These are phyloP conservation scores for Phytophthora colocasiae DNA, from an alignment of 352 stramenopile species.

Conservation along the genomic window DNA sequence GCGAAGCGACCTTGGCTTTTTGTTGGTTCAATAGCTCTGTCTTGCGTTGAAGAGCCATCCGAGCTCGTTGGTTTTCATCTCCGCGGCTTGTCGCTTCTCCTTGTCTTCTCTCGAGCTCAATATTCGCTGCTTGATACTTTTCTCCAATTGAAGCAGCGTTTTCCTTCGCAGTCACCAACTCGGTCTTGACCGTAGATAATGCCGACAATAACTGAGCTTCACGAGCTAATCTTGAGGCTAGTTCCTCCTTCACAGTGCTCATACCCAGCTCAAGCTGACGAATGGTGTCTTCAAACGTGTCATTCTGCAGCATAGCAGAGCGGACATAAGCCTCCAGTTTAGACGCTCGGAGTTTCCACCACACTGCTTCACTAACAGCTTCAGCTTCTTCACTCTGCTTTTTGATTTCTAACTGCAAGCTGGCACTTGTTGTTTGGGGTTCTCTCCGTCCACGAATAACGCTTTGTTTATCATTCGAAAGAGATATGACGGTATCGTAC, in stretches of 20 bases:
- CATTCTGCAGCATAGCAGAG: slow-evolving; percentile 44
- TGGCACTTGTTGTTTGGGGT: not conserved
- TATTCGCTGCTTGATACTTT: slow-evolving; percentile 38
- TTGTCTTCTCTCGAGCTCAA: slow-evolving; percentile 42
- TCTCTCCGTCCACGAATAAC: not conserved
- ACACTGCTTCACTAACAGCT: slow-evolving; percentile 10
- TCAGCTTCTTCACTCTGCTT: not conserved
- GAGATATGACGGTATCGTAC: slow-evolving; percentile 46
- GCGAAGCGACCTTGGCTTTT: slow-evolving; percentile 39
- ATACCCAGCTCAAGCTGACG: slow-evolving; percentile 50
- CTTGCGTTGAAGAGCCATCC: slow-evolving; percentile 55
- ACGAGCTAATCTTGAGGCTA: slow-evolving; percentile 42
- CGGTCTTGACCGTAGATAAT: slow-evolving; percentile 33
- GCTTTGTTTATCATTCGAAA: slow-evolving; percentile 27
- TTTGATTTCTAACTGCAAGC: no score
- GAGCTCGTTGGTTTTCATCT: slow-evolving; percentile 41
- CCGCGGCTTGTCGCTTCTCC: slow-evolving; percentile 24
- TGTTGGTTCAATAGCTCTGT: slow-evolving; percentile 52
- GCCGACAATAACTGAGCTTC: slow-evolving; percentile 35
- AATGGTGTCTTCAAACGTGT: slow-evolving; percentile 58
- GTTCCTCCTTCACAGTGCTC: slow-evolving; percentile 40
- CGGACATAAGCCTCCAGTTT: slow-evolving; percentile 51
- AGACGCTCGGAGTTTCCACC: slow-evolving; percentile 41
- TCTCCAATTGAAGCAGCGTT: slow-evolving; percentile 39
- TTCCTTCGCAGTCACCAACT: slow-evolving; percentile 42